Percentiles rank a stretch among this genome's conserved stretches.
Conservation (phyloP, 2,329 filamentous ascomycete species). For the Pseudogymnoascus sp. region DNA sequence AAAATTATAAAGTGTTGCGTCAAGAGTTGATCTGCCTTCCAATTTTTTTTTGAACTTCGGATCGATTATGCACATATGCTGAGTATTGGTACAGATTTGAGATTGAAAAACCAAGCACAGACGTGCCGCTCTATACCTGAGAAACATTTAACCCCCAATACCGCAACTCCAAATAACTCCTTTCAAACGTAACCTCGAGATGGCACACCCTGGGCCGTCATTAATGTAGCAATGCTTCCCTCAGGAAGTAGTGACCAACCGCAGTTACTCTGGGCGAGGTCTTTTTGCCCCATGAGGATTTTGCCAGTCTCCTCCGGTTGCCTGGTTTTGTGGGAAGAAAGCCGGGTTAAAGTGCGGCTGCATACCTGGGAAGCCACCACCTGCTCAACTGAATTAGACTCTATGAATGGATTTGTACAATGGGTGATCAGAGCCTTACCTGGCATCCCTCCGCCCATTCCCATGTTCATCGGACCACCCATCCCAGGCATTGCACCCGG, state of each 20-base stretch:
- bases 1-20: neutral
- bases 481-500: constrained; percentile 39
- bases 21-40: neutral
- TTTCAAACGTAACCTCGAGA: constrained; percentile 17
- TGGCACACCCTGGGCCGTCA: neutral
- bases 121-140: neutral
- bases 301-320: constrained; percentile 50
- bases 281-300: constrained; percentile 77
- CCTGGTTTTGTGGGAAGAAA: constrained; percentile 53
- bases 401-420: constrained; percentile 16
- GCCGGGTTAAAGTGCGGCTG: constrained; percentile 63
- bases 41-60: neutral
- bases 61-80: neutral
- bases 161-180: constrained; percentile 19
- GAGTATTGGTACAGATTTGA: constrained; percentile 2
- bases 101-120: neutral
- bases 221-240: neutral
- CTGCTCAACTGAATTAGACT: constrained; percentile 19
- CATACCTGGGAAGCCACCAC: constrained; percentile 56
- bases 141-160: constrained; percentile 11
- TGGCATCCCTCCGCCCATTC: constrained; percentile 46
- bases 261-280: constrained; percentile 54
- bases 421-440: constrained; percentile 35
- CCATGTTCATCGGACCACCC: constrained; percentile 38
- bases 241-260: neutral